Evolutionary conservation across 148 eudicot species (phyloP), one percentile per base, ranked within the genome.

Genomic region (Vaccinium corymbosum): DNA sequence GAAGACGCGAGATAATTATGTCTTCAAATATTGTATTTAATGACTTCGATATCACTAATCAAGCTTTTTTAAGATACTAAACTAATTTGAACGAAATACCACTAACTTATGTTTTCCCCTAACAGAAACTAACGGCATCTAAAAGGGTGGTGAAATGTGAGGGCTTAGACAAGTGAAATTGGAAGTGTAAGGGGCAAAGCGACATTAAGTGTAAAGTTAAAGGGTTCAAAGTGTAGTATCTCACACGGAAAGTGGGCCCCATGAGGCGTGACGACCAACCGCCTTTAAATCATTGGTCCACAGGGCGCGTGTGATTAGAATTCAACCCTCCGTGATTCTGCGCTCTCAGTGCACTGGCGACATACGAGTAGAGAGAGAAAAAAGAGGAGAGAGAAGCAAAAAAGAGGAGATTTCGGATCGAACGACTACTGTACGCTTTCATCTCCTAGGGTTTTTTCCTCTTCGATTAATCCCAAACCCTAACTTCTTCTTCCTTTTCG

Each of bases 401-500:
- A 29, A 13, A 13, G 35, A 29, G 42, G 15, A 27, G 56, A 76
- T 56, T 76, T 82, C 87, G 82, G 85, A 78, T 82, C 84, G 70
- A 82, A 22, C 79, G 49, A 27, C 22, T 55, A 64, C 81, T 77
- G 81, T 29, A 78, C 35, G 48, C 51, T 51, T 66, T 29, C 19
- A n/a, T 35, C 57, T 56, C 72, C 75, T 83, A 78, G 76, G 75
- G 81, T 80, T 81, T 68, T 42, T 42, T 42, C 46, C 32, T 22
- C 81, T 76, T 83, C 78, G 12, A 35, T 56, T 11, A 2, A 20
- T 80, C 66, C n/a, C 62, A 66, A 76, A 27, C 86, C 88, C 79
- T 83, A 83, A 53, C 53, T 29, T 61, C 71, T 2, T 9, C 17
- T 68, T 7, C 73, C 3, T 27, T 27, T 25, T 27, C 42, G 73